Conservation (phyloP, 2,329 filamentous ascomycete genomes). For the Colletotrichum musae region DNA sequence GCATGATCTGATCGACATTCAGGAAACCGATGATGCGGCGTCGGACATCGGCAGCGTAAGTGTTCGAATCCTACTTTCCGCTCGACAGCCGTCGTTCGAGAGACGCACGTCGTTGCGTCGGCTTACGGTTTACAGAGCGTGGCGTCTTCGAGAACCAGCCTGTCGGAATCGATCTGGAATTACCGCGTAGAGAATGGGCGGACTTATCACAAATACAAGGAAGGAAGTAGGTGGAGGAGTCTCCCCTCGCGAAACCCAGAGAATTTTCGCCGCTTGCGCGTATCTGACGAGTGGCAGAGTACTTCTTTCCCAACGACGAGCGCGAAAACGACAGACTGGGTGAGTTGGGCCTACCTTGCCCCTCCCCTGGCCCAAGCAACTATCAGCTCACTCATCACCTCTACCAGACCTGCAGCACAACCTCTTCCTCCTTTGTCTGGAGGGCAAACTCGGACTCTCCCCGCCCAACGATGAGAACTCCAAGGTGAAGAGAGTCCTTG, state of each 20-base stretch:
- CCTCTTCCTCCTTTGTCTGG: neutral
- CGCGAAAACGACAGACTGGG: constrained; percentile 3
- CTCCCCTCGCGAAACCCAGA: neutral
- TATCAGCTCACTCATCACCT: neutral
- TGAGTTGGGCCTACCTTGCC: neutral
- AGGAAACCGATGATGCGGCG: neutral
- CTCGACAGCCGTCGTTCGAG: too few relatives aligned
- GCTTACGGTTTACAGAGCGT: neutral
- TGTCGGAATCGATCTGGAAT: neutral
- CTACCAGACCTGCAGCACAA: constrained; percentile 7
- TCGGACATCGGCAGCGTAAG: neutral
- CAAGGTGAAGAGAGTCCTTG: neutral
- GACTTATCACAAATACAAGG: constrained; percentile 48
- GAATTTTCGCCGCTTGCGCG: too few relatives aligned
- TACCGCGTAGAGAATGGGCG: constrained; percentile 48
- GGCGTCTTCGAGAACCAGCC: neutral
- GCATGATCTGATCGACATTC: neutral
- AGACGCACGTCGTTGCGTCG: neutral
- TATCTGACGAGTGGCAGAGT: neutral
- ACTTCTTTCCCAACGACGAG: neutral
- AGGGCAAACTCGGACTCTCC: neutral
- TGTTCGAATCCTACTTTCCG: neutral
- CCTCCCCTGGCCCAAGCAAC: neutral
- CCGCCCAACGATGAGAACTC: neutral
- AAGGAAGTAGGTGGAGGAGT: constrained; percentile 41